Percentiles rank a stretch among this genome's conserved stretches.
Conservation (phyloP, 1,139 yeast species). For the Arxiozyma bovina region DNA sequence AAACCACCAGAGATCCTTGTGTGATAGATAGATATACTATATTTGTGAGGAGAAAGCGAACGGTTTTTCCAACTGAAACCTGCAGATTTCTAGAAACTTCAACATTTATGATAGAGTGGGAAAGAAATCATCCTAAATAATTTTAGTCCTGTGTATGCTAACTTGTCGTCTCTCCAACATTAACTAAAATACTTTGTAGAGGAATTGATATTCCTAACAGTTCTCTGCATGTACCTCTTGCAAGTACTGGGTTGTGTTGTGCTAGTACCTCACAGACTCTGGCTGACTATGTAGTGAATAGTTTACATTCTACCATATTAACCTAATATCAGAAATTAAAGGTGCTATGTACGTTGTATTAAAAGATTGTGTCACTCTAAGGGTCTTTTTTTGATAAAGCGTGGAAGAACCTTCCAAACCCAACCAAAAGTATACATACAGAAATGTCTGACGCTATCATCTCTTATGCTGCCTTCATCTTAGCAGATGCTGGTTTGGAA, state of each 20-base stretch:
- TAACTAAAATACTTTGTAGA: background rate
- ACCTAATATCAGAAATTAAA: background rate
- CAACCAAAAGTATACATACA: slow-evolving; percentile 7
- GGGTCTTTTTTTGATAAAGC: background rate
- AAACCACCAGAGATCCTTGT: background rate
- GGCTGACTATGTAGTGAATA: background rate
- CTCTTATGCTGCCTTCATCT: slow-evolving; percentile 82
- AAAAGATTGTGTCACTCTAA: too few relatives aligned
- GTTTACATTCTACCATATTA: background rate
- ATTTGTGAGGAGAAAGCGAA: background rate
- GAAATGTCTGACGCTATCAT: slow-evolving; percentile 47
- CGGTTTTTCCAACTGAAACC: background rate
- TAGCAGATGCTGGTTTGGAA: slow-evolving; percentile 95
- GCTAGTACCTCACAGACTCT: background rate
- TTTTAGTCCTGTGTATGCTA: background rate
- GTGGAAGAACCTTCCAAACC: slow-evolving; percentile 1
- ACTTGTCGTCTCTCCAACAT: background rate
- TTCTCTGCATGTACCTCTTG: background rate
- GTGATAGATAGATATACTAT: too few relatives aligned
- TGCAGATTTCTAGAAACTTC: background rate
- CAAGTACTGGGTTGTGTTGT: background rate
- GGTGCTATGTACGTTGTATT: too few relatives aligned
- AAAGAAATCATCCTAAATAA: too few relatives aligned
- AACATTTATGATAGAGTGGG: background rate
- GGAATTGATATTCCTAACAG: background rate